Conservation (phyloP, 148 eudicot species). For the Beta vulgaris region DNA sequence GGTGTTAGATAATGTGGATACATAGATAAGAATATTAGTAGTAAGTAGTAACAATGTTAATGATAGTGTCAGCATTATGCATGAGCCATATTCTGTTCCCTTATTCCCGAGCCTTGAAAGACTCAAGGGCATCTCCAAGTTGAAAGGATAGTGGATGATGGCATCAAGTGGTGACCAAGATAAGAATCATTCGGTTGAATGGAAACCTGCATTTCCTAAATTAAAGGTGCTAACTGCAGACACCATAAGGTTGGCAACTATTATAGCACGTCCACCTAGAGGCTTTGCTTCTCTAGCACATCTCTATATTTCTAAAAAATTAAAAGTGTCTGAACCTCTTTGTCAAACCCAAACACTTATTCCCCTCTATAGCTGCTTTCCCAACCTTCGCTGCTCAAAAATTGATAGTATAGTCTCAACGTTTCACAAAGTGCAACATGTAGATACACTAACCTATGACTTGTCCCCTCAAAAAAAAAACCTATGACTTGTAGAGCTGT, state of each 20-base stretch:
- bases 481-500: too few species aligned
- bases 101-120: background rate
- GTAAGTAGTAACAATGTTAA: background rate
- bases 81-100: background rate
- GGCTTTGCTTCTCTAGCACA: background rate
- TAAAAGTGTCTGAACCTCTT: background rate
- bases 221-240: background rate
- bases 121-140: background rate
- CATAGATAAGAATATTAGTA: background rate
- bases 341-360: background rate
- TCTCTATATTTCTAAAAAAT: background rate
- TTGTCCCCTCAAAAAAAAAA: too few species aligned
- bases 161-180: background rate
- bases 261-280: background rate
- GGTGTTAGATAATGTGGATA: background rate
- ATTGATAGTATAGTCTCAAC: too few species aligned
- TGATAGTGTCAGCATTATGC: background rate
- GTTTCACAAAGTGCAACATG: too few species aligned
- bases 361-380: background rate
- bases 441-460: too few species aligned
- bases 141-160: slow-evolving; percentile 10
- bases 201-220: slow-evolving; percentile 10
- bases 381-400: background rate
- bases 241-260: background rate
- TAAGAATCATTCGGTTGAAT: background rate